These are phyloP conservation scores for Suillus subaureus DNA, from an alignment of 768 basidiomycete species.

Conservation along the genomic window DNA sequence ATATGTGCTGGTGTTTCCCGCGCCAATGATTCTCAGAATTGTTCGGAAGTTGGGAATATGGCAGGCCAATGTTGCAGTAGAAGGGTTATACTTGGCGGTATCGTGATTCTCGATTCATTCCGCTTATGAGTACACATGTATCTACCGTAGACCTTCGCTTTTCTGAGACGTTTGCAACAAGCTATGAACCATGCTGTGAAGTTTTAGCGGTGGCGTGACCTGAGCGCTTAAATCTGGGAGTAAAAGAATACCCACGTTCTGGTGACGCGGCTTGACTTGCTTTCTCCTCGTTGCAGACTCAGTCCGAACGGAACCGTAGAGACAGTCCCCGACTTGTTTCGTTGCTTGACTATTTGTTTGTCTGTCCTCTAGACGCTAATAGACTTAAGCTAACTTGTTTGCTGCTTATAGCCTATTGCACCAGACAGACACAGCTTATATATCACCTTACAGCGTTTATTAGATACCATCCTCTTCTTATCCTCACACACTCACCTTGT, in stretches of 20 bases:
- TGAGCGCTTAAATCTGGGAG: slow-evolving; percentile 15
- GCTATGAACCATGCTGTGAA: slow-evolving; percentile 1
- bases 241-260: slow-evolving; percentile 28
- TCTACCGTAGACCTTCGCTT: background rate
- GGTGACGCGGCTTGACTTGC: slow-evolving; percentile 42
- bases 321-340: slow-evolving; percentile 3
- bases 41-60: slow-evolving; percentile 71
- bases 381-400: background rate
- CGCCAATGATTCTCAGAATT: slow-evolving; percentile 66
- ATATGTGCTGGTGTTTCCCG: slow-evolving; percentile 63
- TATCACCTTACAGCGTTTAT: slow-evolving; percentile 16
- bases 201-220: slow-evolving; percentile 35
- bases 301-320: slow-evolving; percentile 1
- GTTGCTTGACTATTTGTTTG: background rate
- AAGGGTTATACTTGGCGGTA: slow-evolving; percentile 56
- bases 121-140: background rate
- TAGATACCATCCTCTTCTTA: slow-evolving; percentile 11
- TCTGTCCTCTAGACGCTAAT: background rate
- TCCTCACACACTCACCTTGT: slow-evolving; percentile 27
- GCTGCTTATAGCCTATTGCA: slow-evolving; percentile 9
- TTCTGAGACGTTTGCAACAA: background rate
- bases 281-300: slow-evolving; percentile 21
- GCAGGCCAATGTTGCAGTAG: slow-evolving; percentile 84
- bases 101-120: slow-evolving; percentile 21
- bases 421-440: slow-evolving; percentile 30